Evolutionary conservation across 73 alveolate genomes (phyloP), one percentile per base, ranked within the genome.

Genomic region (Paramecium octaurelia): DNA sequence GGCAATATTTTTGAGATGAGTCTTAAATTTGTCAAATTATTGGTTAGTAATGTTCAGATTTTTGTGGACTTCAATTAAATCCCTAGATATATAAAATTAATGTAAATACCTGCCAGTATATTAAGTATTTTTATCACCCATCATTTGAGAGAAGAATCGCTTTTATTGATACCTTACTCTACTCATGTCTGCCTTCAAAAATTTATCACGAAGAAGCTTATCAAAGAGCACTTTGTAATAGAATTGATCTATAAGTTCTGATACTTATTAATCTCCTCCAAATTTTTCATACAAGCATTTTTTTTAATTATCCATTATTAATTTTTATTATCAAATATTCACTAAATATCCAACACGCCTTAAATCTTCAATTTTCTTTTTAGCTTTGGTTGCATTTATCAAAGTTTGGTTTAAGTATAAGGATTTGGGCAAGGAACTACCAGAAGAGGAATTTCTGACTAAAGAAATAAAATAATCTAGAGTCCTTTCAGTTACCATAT

Each of bases 91-190:
- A 48, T 27, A 3, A 1, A 38, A 14, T 36, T 12, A 3, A 54
- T 54, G 31, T 27, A 1, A 18, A 18, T 54, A 73, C 87, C 35
- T 73, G 27, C 91, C 91, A 11, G 91, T 80, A 35, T 80, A 80
- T 80, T 80, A 35, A 16, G 91, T 80, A 35, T 80, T 80, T 60
- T 80, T 80, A 23, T 80, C 91, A 20, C 91, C 91, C 91, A 80
- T 80, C 77, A 80, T 80, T 14, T 34, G 21, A 7, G 91, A 40
- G 91, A 80, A 80, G 54, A 80, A 80, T 10, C 91, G 70, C 75
- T 80, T 80, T 35, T 80, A 80, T 48, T 80, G 57, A 80, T 80
- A 80, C 31, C 91, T 40, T 7, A 80, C 91, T 44, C 91, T 20
- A 80, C 76, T 44, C 91, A 80, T 80, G 75, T 80, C 77, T 20